Conservation (phyloP, 192 early-diverging fungal genomes). For the Coemansia sp. region DNA sequence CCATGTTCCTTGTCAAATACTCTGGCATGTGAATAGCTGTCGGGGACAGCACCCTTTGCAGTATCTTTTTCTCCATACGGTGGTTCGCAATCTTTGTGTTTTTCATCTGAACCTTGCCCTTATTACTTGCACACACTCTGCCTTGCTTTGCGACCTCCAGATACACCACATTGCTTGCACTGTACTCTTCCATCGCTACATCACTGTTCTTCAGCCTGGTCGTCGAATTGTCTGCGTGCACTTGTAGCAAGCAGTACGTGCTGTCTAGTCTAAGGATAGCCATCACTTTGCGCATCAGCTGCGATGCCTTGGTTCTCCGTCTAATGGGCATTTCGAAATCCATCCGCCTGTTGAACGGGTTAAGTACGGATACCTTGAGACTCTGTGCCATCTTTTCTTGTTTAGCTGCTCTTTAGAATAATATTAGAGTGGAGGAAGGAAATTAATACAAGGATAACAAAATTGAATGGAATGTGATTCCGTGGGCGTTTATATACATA, state of each 20-base stretch:
- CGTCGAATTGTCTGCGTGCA: background rate
- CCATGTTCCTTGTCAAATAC: background rate
- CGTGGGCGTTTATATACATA: no score
- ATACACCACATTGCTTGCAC: background rate
- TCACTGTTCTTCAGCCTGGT: background rate
- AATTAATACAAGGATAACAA: no score
- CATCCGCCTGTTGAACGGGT: background rate
- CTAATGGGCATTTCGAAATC: background rate
- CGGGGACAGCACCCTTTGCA: constrained; percentile 1
- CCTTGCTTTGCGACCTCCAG: background rate
- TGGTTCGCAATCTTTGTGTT: background rate
- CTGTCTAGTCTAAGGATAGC: background rate
- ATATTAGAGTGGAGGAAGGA: no score
- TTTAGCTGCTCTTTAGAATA: background rate
- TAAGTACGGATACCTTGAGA: background rate
- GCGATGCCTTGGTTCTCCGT: background rate
- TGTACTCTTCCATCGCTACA: background rate
- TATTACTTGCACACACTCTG: no score
- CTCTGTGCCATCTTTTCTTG: background rate
- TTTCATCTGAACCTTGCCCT: background rate
- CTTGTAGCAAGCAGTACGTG: background rate
- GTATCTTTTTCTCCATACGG: background rate
- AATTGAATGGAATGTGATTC: no score
- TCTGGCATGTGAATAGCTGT: background rate
- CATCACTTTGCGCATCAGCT: background rate